Percentiles rank a stretch among this genome's conserved stretches.
phyloP scores from a whole-genome alignment of 768 basidiomycete species.

The Auriscalpium vulgare region DNA sequence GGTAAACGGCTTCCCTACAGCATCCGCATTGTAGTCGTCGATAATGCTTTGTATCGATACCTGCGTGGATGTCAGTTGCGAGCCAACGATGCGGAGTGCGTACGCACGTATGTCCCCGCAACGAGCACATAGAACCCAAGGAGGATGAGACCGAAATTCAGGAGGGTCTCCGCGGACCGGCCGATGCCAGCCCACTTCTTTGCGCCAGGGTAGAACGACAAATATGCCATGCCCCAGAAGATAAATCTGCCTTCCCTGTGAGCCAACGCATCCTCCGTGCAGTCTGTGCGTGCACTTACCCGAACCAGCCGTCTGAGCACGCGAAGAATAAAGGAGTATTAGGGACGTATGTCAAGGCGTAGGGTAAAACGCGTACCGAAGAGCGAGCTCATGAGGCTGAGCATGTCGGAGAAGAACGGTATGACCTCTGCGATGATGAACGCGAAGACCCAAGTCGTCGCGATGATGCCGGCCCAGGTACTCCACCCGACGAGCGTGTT shows the following conservation, averaged over 20 bases:
- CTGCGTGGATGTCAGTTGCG: neutral
- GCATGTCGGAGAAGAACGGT: slow-evolving; percentile 31
- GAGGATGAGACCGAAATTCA: slow-evolving; percentile 31
- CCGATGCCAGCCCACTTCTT: slow-evolving; percentile 27
- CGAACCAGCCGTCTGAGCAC: slow-evolving; percentile 24
- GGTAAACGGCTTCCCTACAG: neutral
- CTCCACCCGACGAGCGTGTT: slow-evolving; percentile 21
- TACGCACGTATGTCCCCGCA: slow-evolving; percentile 31
- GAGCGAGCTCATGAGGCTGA: slow-evolving; percentile 34
- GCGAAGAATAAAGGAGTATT: neutral
- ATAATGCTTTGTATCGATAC: neutral
- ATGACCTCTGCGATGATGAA: slow-evolving; percentile 24
- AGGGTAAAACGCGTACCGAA: slow-evolving; percentile 26
- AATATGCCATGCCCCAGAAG: slow-evolving; percentile 38
- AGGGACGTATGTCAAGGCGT: neutral
- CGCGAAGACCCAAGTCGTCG: slow-evolving; percentile 18
- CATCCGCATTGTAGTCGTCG: neutral
- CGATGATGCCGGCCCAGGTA: slow-evolving; percentile 20
- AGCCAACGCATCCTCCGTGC: neutral
- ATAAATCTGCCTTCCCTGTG: slow-evolving; percentile 24
- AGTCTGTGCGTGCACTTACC: neutral
- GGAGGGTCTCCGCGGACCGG: slow-evolving; percentile 26
- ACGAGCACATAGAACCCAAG: slow-evolving; percentile 31
- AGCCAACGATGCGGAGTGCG: slow-evolving; percentile 15
- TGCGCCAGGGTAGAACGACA: slow-evolving; percentile 29